A percentile compares a stretch with the other conserved stretches of the same genome.
These are phyloP conservation scores for Lasiosphaeria hispida DNA, from an alignment of 495 filamentous ascomycete genomes.

Conservation along the genomic window DNA sequence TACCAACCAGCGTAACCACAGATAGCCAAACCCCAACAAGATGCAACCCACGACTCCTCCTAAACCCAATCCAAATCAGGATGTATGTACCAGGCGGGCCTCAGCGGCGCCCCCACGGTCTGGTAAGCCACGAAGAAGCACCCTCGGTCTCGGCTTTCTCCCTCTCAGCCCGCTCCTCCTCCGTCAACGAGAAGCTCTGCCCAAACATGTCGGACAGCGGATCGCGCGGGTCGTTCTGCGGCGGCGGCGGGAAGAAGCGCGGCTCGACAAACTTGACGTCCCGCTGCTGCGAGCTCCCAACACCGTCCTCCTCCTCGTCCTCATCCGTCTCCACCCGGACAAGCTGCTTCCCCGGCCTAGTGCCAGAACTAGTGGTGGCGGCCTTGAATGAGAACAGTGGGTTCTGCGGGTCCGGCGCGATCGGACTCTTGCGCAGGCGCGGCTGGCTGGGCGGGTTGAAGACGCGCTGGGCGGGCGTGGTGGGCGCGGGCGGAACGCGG, in stretches of 20 bases:
- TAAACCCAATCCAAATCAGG: neutral
- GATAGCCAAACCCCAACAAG: too few species aligned
- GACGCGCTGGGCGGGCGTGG: slow-evolving; percentile 59
- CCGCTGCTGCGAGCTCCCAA: neutral
- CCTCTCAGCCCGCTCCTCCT: slow-evolving; percentile 4
- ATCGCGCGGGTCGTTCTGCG: slow-evolving; percentile 20
- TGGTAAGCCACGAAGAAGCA: neutral
- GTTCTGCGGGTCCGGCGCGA: slow-evolving; percentile 9
- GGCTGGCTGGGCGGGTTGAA: slow-evolving; percentile 59
- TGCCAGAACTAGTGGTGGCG: neutral
- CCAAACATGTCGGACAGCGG: slow-evolving; percentile 21
- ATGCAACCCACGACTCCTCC: neutral
- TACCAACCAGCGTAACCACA: too few species aligned
- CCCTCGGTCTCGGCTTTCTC: neutral
- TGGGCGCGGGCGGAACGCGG: slow-evolving; percentile 63
- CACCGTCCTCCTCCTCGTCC: neutral
- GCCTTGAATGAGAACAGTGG: neutral
- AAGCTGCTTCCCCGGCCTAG: too few species aligned
- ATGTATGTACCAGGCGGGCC: neutral
- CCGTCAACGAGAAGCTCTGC: slow-evolving; percentile 7
- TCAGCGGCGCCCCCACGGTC: neutral
- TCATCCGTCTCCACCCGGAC: too few species aligned
- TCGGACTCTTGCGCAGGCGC: slow-evolving; percentile 41
- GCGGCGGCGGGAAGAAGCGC: slow-evolving; percentile 19
- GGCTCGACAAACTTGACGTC: slow-evolving; percentile 17